A percentile compares a stretch with the other conserved stretches of the same genome.
phyloP scores from a whole-genome alignment of 129 eudicot genomes.

The Flaveria robusta region DNA sequence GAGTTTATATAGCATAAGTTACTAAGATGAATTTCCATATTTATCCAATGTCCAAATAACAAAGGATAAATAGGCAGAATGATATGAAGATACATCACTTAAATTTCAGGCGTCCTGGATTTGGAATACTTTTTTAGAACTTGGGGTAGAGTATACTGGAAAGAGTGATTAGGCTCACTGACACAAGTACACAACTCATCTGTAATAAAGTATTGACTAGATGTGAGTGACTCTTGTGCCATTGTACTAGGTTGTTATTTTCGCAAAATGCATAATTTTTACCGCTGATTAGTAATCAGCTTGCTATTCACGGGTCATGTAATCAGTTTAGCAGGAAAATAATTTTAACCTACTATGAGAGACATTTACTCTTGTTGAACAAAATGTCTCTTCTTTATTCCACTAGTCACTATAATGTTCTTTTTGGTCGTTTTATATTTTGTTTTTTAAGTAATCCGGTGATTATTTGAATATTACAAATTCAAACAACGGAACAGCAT shows the following conservation, averaged over 20 bases:
- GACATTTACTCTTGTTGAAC: neutral
- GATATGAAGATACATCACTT: constrained; percentile 13
- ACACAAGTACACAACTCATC: neutral
- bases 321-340: neutral
- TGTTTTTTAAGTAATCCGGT: neutral
- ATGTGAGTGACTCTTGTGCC: neutral
- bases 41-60: constrained; percentile 14
- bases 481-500: neutral
- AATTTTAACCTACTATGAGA: neutral
- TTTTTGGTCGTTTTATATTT: neutral
- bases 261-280: neutral
- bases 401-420: neutral
- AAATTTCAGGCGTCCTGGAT: constrained; percentile 1
- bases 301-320: neutral
- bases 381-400: neutral
- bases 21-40: neutral
- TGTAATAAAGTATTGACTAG: neutral
- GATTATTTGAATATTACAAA: neutral
- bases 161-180: neutral
- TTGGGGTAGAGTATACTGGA: neutral
- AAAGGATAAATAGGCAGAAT: neutral
- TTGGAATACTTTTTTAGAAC: constrained; percentile 10
- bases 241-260: neutral
- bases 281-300: constrained; percentile 7
- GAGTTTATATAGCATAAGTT: neutral